A percentile compares a stretch with the other conserved stretches of the same genome.
Conservation (phyloP, 116 monocot species). For the Dioscorea cayenensis region DNA sequence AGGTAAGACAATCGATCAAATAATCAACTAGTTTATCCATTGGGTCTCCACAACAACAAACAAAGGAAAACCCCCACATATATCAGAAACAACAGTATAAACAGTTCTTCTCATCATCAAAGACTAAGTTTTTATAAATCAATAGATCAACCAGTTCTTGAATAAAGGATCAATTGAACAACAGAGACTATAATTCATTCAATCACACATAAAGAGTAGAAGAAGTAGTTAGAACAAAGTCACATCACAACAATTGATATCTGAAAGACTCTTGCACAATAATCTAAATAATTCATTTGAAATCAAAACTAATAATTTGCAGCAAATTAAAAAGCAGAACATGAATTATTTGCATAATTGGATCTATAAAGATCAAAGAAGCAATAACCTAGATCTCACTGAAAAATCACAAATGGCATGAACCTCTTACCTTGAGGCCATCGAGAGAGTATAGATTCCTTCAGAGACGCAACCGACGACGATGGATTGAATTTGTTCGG, state of each 20-base stretch:
- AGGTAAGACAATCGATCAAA: too few species aligned
- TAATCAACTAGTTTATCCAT: too few species aligned
- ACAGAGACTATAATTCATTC: neutral
- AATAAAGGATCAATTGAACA: neutral
- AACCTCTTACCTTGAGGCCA: slow-evolving; percentile 61
- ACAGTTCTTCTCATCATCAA: neutral
- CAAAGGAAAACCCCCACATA: too few species aligned
- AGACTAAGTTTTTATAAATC: neutral
- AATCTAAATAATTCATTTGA: neutral
- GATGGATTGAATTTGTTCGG: slow-evolving; percentile 57
- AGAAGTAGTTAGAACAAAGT: neutral
- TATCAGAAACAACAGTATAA: too few species aligned
- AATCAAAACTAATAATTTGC: neutral
- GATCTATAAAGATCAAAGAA: neutral
- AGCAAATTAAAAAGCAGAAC: neutral
- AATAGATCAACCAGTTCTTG: neutral
- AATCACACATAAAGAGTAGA: neutral
- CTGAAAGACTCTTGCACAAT: too few species aligned
- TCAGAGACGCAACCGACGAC: slow-evolving; percentile 50
- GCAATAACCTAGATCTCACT: neutral
- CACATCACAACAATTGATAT: neutral
- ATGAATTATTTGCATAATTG: neutral
- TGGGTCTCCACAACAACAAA: too few species aligned
- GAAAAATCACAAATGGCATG: neutral
- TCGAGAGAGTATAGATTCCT: slow-evolving; percentile 47